phyloP scores from a whole-genome alignment of 306 rosid genomes.

The Betula pendula region DNA sequence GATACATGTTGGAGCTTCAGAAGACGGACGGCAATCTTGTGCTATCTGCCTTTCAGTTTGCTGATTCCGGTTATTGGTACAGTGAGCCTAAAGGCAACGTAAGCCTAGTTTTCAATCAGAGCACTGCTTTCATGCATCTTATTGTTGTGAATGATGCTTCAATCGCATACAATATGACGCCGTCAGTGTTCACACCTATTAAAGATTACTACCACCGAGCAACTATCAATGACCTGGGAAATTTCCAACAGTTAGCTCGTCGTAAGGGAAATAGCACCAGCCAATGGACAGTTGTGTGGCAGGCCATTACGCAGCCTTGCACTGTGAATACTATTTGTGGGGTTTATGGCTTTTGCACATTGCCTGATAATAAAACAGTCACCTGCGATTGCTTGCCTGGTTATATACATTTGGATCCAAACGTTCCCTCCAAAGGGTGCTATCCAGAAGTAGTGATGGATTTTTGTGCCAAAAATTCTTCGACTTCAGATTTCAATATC shows the following conservation, averaged over 20 bases:
- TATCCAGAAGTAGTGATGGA: conserved; percentile 26
- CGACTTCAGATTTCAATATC: conserved; percentile 14
- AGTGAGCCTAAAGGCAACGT: neutral
- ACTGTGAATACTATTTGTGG: conserved; percentile 40
- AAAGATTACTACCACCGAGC: conserved; percentile 35
- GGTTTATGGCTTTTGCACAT: conserved; percentile 39
- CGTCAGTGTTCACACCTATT: neutral
- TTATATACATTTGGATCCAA: conserved; percentile 29
- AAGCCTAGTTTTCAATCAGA: conserved; percentile 26
- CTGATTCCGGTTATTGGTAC: conserved; percentile 24
- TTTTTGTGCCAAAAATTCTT: conserved; percentile 34
- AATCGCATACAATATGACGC: conserved; percentile 3
- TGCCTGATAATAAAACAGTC: conserved; percentile 15
- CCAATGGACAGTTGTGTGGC: conserved; percentile 30
- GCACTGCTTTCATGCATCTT: conserved; percentile 29
- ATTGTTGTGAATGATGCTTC: conserved; percentile 13
- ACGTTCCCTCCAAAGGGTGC: conserved; percentile 43
- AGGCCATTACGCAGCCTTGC: conserved; percentile 33
- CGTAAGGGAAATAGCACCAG: conserved; percentile 3
- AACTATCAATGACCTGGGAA: conserved; percentile 29
- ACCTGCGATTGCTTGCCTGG: conserved; percentile 43
- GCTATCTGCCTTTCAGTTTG: conserved; percentile 19
- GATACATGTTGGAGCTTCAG: conserved; percentile 32
- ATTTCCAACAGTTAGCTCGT: conserved; percentile 28
- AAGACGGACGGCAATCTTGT: conserved; percentile 30